phyloP scores from a whole-genome alignment of 768 basidiomycete species.

The Tulasnella calospora region DNA sequence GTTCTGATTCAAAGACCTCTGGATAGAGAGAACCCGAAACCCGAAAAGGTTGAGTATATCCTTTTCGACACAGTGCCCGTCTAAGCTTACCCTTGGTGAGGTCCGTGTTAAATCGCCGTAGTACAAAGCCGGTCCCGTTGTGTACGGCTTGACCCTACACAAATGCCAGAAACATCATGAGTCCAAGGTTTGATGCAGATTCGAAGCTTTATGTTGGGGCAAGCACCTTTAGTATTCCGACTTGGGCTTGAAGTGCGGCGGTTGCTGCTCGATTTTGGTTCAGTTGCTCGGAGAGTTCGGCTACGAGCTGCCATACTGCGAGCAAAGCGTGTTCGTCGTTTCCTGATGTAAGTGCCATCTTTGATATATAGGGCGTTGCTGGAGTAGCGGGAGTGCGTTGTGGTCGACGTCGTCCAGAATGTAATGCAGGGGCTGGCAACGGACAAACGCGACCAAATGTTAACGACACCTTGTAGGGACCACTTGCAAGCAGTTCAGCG shows the following conservation, averaged over 20 bases:
- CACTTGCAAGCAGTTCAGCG: background rate
- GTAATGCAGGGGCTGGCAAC: background rate
- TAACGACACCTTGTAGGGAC: background rate
- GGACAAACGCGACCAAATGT: conserved; percentile 9
- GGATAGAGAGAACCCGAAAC: conserved; percentile 12
- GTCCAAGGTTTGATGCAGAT: background rate
- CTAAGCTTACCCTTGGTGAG: conserved; percentile 66
- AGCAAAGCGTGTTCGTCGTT: conserved; percentile 48
- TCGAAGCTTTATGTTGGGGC: background rate
- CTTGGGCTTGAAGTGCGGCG: conserved; percentile 59
- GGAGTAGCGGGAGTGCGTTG: background rate
- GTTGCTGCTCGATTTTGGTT: conserved; percentile 75
- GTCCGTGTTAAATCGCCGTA: conserved; percentile 83
- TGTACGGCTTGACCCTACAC: conserved; percentile 68
- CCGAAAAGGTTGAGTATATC: background rate
- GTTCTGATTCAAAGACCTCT: conserved; percentile 90
- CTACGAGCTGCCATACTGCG: conserved; percentile 71
- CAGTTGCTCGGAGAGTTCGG: conserved; percentile 79
- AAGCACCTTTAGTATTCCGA: conserved; percentile 65
- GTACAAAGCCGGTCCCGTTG: conserved; percentile 64
- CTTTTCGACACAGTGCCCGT: conserved; percentile 5
- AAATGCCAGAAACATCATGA: conserved; percentile 4
- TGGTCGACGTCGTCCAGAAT: conserved; percentile 12
- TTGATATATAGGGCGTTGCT: background rate
- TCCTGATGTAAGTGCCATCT: conserved; percentile 16